Evolutionary conservation across 495 filamentous ascomycete genomes (phyloP).

Genomic region (Aspergillus baeticus): DNA sequence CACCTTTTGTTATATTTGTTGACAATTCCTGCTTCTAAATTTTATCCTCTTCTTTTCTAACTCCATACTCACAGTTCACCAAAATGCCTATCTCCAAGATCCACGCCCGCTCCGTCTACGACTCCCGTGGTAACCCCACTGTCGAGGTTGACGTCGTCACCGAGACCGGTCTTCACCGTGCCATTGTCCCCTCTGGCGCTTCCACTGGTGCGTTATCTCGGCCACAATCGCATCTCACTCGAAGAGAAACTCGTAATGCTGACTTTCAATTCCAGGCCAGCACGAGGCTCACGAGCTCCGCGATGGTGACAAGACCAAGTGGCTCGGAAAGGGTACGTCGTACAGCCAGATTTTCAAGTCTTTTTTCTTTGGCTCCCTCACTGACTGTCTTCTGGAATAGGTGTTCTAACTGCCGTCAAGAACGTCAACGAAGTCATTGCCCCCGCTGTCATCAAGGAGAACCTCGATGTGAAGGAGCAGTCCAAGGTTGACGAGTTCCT

Average conservation of each 20-base stretch:
- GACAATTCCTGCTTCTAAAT: slow-evolving; percentile 15
- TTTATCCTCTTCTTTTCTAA: slow-evolving; percentile 22
- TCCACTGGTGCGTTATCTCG: slow-evolving; percentile 73
- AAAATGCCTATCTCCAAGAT: slow-evolving; percentile 97
- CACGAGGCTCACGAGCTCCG: slow-evolving; percentile 99
- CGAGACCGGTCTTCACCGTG: slow-evolving; percentile 94
- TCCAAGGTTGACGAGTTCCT: slow-evolving; percentile 89
- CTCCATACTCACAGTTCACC: slow-evolving; percentile 29
- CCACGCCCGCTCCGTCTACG: slow-evolving; percentile 98
- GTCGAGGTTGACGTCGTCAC: slow-evolving; percentile 96
- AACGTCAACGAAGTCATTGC: slow-evolving; percentile 96
- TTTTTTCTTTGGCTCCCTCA: neutral
- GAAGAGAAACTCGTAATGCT: slow-evolving; percentile 3
- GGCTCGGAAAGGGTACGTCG: slow-evolving; percentile 82
- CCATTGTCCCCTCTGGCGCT: slow-evolving; percentile 97
- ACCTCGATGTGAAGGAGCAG: slow-evolving; percentile 97
- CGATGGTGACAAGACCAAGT: slow-evolving; percentile 96
- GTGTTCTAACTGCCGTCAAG: slow-evolving; percentile 88
- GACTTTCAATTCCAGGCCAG: slow-evolving; percentile 60
- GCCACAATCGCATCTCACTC: neutral
- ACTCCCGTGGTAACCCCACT: slow-evolving; percentile 98
- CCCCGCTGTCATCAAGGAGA: slow-evolving; percentile 87
- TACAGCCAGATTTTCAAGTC: neutral
- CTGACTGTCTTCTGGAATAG: slow-evolving; percentile 32
- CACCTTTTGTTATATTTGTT: slow-evolving; percentile 17